A percentile compares a stretch with the other conserved stretches of the same genome.
Conservation (phyloP, 2,329 filamentous ascomycete genomes). For the Ceratocystis eucalypticola region DNA sequence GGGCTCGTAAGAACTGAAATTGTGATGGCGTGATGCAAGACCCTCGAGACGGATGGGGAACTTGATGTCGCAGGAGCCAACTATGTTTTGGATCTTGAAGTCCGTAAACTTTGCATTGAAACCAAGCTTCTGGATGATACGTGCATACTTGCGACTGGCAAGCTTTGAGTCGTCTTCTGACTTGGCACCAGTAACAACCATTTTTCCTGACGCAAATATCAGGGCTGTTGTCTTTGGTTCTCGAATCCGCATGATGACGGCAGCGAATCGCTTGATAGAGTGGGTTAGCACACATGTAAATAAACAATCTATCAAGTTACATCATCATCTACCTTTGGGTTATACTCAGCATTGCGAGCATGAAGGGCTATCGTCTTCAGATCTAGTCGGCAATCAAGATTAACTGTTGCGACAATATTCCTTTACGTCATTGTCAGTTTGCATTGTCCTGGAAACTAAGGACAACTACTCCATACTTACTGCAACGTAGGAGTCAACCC, state of each 20-base stretch:
- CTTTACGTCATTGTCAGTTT: slow-evolving; percentile 47
- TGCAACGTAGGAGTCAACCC: slow-evolving; percentile 83
- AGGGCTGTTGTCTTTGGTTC: slow-evolving; percentile 96
- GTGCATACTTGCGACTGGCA: slow-evolving; percentile 91
- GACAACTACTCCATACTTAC: slow-evolving; percentile 55
- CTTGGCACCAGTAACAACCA: slow-evolving; percentile 97
- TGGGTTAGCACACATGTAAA: slow-evolving; percentile 25
- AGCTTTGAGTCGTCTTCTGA: slow-evolving; percentile 97
- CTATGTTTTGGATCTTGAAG: slow-evolving; percentile 99
- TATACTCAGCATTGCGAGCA: slow-evolving; percentile 96
- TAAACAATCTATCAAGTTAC: not conserved
- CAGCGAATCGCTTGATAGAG: slow-evolving; percentile 70
- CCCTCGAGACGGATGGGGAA: slow-evolving; percentile 96
- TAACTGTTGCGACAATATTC: slow-evolving; percentile 98
- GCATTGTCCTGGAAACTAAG: not conserved
- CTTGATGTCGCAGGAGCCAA: slow-evolving; percentile 97
- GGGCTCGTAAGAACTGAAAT: slow-evolving; percentile 98
- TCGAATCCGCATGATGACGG: slow-evolving; percentile 98
- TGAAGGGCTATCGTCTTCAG: slow-evolving; percentile 98
- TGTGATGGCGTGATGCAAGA: slow-evolving; percentile 91
- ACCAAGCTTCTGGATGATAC: slow-evolving; percentile 98
- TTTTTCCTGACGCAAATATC: slow-evolving; percentile 97
- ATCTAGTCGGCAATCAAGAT: slow-evolving; percentile 91
- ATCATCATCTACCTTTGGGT: slow-evolving; percentile 64
- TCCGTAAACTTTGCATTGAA: slow-evolving; percentile 99